Conservation (phyloP, 1,139 yeast species). For the Hyphopichia burtonii region DNA sequence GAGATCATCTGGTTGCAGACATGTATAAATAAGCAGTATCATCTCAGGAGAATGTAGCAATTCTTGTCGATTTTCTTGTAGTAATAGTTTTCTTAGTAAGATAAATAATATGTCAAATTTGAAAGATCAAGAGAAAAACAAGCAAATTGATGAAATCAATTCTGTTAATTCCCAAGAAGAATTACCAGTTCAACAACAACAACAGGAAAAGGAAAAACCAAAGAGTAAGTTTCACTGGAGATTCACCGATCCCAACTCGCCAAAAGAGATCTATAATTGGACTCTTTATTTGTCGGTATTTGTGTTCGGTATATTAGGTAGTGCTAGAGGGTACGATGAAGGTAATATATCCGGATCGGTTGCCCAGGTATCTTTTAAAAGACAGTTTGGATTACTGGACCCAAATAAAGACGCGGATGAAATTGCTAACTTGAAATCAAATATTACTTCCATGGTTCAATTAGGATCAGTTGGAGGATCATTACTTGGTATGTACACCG, state of each 20-base stretch:
- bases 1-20: too few species aligned
- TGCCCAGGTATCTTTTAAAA: constrained; percentile 43
- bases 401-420: constrained; percentile 29
- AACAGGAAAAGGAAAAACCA: neutral
- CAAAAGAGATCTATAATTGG: constrained; percentile 49
- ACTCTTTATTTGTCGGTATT: constrained; percentile 47
- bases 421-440: constrained; percentile 51
- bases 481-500: constrained; percentile 47
- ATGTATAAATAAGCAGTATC: too few species aligned
- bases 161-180: neutral
- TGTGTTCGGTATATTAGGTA: constrained; percentile 58
- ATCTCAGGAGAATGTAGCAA: too few species aligned
- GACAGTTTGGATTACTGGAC: constrained; percentile 48
- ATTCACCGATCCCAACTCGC: constrained; percentile 35
- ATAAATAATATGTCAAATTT: too few species aligned
- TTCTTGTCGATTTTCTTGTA: neutral
- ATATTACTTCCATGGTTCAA: constrained; percentile 63
- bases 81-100: too few species aligned
- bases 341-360: constrained; percentile 51
- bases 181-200: neutral
- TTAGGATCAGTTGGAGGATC: constrained; percentile 61
- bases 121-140: neutral
- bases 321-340: constrained; percentile 64
- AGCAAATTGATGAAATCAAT: neutral
- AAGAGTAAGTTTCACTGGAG: constrained; percentile 18